Percentiles rank a stretch among this genome's conserved stretches.
These are phyloP conservation scores for Lolium perenne DNA, from an alignment of 176 grass and related monocot genomes.

Conservation along the genomic window DNA sequence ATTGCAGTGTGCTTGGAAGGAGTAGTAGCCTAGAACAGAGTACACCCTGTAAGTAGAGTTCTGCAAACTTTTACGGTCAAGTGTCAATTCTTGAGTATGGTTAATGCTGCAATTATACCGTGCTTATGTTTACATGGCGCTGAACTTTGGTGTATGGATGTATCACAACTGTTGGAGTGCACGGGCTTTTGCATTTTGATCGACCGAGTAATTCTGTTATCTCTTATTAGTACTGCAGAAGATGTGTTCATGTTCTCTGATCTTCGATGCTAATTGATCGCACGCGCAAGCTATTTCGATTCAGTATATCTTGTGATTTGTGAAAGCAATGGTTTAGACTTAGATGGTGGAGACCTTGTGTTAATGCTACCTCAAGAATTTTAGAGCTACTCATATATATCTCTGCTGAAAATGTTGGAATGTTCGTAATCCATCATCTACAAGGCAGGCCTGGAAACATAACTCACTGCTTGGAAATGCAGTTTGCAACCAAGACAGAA, in stretches of 20 bases:
- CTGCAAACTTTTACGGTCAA: not conserved
- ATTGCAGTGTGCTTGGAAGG: not conserved
- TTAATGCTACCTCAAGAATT: slow-evolving; percentile 9
- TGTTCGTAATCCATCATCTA: not conserved
- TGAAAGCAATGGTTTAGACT: not conserved
- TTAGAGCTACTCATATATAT: not conserved
- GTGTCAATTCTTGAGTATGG: not conserved
- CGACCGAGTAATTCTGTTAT: not conserved
- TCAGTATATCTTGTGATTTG: not conserved
- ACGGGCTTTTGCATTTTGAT: not conserved
- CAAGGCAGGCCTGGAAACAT: not conserved
- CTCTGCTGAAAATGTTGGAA: slow-evolving; percentile 16
- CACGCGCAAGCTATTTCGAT: not conserved
- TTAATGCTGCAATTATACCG: not conserved
- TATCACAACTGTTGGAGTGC: slow-evolving; percentile 22
- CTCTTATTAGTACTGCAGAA: not conserved
- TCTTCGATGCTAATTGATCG: not conserved
- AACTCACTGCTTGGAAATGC: slow-evolving; percentile 19
- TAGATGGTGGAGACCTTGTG: not conserved
- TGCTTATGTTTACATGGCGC: not conserved
- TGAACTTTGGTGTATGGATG: slow-evolving; percentile 6
- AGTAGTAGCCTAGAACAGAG: not conserved
- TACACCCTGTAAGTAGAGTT: slow-evolving; percentile 22
- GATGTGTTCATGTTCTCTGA: not conserved
- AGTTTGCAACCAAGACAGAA: not conserved